Evolutionary conservation across 2,329 filamentous ascomycete species (phyloP), one percentile per base, ranked within the genome.

Genomic region (Didymella lethalis): DNA sequence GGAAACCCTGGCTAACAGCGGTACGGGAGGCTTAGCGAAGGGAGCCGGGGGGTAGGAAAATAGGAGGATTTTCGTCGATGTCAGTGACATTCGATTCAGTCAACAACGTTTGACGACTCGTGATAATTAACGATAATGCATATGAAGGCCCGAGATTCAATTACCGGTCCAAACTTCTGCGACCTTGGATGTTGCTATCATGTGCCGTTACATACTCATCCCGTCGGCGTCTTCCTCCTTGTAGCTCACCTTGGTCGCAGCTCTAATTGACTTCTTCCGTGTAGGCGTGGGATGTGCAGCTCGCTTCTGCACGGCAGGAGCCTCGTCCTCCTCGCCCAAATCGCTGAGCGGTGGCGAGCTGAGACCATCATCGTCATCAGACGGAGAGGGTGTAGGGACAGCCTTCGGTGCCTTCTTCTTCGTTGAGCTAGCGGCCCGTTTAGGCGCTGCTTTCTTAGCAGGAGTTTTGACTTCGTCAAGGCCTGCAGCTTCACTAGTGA

Each of bases 311-410:
- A 61, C 60, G 51, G 54, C 63, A 64, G 64, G 63, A 62, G 50
- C 59, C 56, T 67, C 59, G 49, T 66, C 64, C 48, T 69, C 67
- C 20, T 63, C 64, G 36, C 76, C 79, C 40, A 81, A 64, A 55
- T 81, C 78, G 57, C 76, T 75, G 62, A 81, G 75, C 50, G 69
- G 59, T 48, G 76, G 74, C 12, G 78, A 76, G 44, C 74, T 72
- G 60, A 66, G 65, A 32, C 62, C 54, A 60, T 67, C 67, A 36
- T 77, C 76, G 38, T 76, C 71, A 56, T 77, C 75, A 47, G 76
- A 77, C 12, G 76, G 66, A 54, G 76, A 79, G 18, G 80, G 81
- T 31, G 79, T 82, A 47, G 76, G 75, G n/a, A 75, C 79, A 28
- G 66, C 67, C 57, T 77, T 80, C 41, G 70, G 68, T 40, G 73